phyloP scores from a whole-genome alignment of 495 filamentous ascomycete species.

The Penicillium goetzii region DNA sequence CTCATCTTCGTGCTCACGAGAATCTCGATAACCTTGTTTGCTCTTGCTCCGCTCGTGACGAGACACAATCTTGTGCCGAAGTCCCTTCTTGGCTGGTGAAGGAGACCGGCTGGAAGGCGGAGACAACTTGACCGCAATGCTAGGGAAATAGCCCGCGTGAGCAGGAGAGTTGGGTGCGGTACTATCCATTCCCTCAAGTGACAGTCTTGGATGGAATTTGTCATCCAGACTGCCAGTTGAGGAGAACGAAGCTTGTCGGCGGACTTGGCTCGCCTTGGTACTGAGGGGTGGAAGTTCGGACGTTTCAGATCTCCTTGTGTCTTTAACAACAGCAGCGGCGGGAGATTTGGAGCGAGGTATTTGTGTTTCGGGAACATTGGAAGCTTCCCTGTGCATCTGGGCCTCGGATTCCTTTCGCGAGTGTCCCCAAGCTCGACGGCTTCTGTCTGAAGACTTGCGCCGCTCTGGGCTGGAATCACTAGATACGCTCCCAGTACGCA shows the following conservation, averaged over 20 bases:
- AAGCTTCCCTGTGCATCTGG: slow-evolving; percentile 5
- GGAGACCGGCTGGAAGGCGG: slow-evolving; percentile 55
- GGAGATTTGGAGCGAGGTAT: slow-evolving; percentile 23
- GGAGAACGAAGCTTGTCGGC: slow-evolving; percentile 38
- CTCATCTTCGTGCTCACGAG: slow-evolving; percentile 28
- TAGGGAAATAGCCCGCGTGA: slow-evolving; percentile 54
- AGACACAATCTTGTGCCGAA: slow-evolving; percentile 48
- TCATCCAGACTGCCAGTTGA: slow-evolving; percentile 44
- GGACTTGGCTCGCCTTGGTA: slow-evolving; percentile 16
- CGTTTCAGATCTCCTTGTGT: slow-evolving; percentile 12
- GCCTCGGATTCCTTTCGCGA: slow-evolving; percentile 21
- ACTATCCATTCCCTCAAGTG: slow-evolving; percentile 52
- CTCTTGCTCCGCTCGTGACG: slow-evolving; percentile 51
- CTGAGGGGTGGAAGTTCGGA: slow-evolving; percentile 14
- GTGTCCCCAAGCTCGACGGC: slow-evolving; percentile 16
- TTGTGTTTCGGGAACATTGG: slow-evolving; percentile 15
- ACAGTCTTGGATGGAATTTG: slow-evolving; percentile 43
- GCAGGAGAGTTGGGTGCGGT: slow-evolving; percentile 53
- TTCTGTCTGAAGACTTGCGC: slow-evolving; percentile 21
- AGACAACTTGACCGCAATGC: slow-evolving; percentile 60
- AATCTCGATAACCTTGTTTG: slow-evolving; percentile 38
- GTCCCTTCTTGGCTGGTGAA: slow-evolving; percentile 53
- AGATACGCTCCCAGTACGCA: slow-evolving; percentile 38
- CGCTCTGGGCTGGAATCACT: slow-evolving; percentile 36
- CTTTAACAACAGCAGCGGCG: not conserved